Base-by-base conservation (phyloP, 805 yeast species). In the Pichia nanzhaoensis region DNA sequence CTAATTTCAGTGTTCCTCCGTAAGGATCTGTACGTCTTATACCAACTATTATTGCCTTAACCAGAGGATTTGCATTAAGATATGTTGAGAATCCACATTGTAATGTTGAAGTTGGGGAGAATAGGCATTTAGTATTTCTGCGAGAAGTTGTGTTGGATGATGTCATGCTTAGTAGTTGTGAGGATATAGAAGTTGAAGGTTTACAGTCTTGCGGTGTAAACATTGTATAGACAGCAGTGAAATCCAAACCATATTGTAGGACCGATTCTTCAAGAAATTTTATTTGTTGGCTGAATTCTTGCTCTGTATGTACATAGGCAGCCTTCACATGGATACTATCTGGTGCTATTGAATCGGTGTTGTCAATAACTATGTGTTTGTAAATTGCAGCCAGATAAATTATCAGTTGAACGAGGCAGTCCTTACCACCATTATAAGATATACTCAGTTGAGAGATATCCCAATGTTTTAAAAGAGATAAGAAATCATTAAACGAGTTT, bases 401-500 rank as follows among this genome's bases (percentile, higher is more conserved):
- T 14, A 88, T 68, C 45, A 93, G 71, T 83, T 91, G 79, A 28
- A 90, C 97, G 39, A 90, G 75, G 56, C 98, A 93, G 65, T 93
- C 99, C 59, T 93, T 93, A 1, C 99, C 99, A 10, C 99, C 99
- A 60, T 93, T 93, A 63, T 84, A 93, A 2, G 95, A 84, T 13
- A 93, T 70, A 0, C 97, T 83, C 3, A 85, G 64, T 47, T 83
- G 80, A 12, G 71, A 67, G 13, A 67, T 43, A 1, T 51, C 46
- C 46, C 56, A 60, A 20, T 45, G 38, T 0, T 57, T 48, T 5
- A 65, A 46, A 3, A 54, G 50, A 10, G 51, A 46, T 14, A 42
- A 13, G 39, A 55, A 53, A 14, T 59, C 48, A 1, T 43, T 31
- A 20, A 55, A 48, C 0, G 66, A 46, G 16, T 49, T 36, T 16